Evolutionary conservation across 2,329 filamentous ascomycete species (phyloP), one percentile per base, ranked within the genome.

Genomic region (Botryosphaeria dothidea): DNA sequence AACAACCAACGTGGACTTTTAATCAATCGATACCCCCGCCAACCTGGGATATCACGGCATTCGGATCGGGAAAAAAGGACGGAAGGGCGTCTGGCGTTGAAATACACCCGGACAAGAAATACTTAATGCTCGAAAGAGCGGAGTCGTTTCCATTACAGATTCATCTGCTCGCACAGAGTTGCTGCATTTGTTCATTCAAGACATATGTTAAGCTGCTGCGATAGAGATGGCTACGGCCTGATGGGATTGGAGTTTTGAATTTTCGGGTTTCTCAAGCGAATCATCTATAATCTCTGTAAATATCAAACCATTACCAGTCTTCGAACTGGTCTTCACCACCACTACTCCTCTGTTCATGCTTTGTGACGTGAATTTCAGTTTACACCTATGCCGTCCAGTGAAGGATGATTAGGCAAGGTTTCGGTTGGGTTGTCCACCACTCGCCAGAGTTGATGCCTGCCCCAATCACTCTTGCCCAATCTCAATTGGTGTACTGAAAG

Each of bases 61-160:
- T 27, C 41, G 38, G 41, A 19, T 31, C 31, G 38, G 56, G n/a
- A 45, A 58, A 45, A 21, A 29, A 23, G 54, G 25, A 52, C 9
- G 31, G 17, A 41, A 46, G 9, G 54, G 19, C 25, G 38, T 48
- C 56, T 60, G 56, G 41, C 11, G 41, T 60, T 60, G 56, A 48
- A 60, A 60, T 8, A 58, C 41, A 60, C 41, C 36, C 27, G 41
- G 56, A 46, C 56, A 46, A 4, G 56, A n/a, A 34, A 19, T n/a
- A 46, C 19, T 15, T 58, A 31, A 45, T 58, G 13, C 31, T 43
- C 54, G 25, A 51, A 15, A 13, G 54, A 43, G 25, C 21, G n/a
- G 15, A 15, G 17, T 19, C 38, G 21, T 48, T 45, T 19, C 21
- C 49, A 34, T 31, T 34, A 43, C 31, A 56, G 51, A 43, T 57